Base-by-base conservation (phyloP, 805 yeast genomes). In the Starmera quercuum region DNA sequence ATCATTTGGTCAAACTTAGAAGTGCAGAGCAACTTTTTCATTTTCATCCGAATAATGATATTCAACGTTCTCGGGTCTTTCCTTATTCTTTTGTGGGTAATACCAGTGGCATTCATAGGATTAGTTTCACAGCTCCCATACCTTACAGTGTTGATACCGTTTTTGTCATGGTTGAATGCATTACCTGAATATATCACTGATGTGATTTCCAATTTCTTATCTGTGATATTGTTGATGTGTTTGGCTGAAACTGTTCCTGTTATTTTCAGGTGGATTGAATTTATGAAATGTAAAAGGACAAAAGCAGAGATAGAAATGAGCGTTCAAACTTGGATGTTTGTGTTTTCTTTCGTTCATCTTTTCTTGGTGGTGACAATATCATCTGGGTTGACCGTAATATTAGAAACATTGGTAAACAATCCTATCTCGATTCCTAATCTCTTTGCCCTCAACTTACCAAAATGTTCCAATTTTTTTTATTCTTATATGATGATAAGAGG, bases 291-390 rank as follows among this genome's bases (percentile, higher is more conserved):
- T 4, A 68, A 64, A 22, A 59, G 74, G 26, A 76, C 88, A 0
- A 76, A 78, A 0, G 66, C 79, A 1, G 72, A 73, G 36, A 55
- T 79, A 7, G 87, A 87, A 49, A 34, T 73, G n/a, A 83, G 79
- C 41, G 66, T 81, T 12, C 95, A 86, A 43, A 63, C 66, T 30
- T 83, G 92, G 84, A 70, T 83, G 44, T 88, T 83, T 56, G 64
- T 75, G 1, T 87, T 87, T 49, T 60, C 81, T 32, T 86, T 83
- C 51, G 75, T 87, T 33, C 96, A 88, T 46, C 72, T 86, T 27
- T 87, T 88, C 44, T 56, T 88, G 29, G 90, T 87, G 18, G 86
- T 87, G 2, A 82, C 95, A 0, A 71, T 87, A 24, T 84, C 94
- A 46, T 79, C 92, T 0, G 88, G 95, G 19, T 56, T 83, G 4